Conservation (phyloP, 768 basidiomycete genomes). For the Mycena alexandri region DNA sequence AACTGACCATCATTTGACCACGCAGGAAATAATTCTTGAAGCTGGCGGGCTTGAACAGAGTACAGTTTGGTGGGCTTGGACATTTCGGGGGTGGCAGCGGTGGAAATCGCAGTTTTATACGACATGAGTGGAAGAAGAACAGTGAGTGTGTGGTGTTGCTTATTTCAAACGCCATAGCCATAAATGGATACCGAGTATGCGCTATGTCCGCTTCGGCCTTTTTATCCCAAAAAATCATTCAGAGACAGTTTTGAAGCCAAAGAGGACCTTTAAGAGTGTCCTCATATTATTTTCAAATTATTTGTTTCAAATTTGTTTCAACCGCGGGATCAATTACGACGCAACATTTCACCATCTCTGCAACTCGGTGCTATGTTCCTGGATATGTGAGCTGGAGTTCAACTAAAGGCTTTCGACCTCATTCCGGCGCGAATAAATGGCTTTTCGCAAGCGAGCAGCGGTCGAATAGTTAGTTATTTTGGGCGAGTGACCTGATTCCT, state of each 20-base stretch:
- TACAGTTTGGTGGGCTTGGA: slow-evolving; percentile 52
- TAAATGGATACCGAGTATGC: too few relatives aligned
- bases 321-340: neutral
- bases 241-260: too few relatives aligned
- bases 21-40: slow-evolving; percentile 78
- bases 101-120: slow-evolving; percentile 64
- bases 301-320: too few relatives aligned
- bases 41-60: slow-evolving; percentile 66
- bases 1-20: slow-evolving; percentile 78
- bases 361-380: neutral
- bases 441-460: too few relatives aligned
- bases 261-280: too few relatives aligned
- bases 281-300: too few relatives aligned
- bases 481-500: too few relatives aligned
- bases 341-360: neutral
- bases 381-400: neutral
- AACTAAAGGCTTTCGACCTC: neutral
- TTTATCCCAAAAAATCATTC: too few relatives aligned
- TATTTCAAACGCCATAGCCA: neutral
- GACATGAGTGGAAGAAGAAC: slow-evolving; percentile 52
- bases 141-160: neutral
- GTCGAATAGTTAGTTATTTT: too few relatives aligned
- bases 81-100: slow-evolving; percentile 51
- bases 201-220: too few relatives aligned
- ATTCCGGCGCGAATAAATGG: too few relatives aligned